Conservation (phyloP, 139 green algal species). For the Desmodesmus armatus region DNA sequence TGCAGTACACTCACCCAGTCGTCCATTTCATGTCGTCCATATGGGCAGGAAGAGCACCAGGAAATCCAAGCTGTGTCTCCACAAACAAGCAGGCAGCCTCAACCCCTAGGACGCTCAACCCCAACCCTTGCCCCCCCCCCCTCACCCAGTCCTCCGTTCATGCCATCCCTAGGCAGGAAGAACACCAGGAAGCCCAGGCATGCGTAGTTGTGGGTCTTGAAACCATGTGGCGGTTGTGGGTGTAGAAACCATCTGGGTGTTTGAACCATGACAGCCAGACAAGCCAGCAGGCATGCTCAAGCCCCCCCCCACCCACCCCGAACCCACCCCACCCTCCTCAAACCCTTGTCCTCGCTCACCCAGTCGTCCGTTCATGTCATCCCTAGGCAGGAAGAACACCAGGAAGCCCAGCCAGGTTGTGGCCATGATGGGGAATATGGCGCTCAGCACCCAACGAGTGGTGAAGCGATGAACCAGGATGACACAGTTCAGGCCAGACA, state of each 20-base stretch:
- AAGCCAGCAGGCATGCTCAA: background rate
- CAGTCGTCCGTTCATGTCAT: slow-evolving; percentile 31
- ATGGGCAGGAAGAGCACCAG: too few species aligned
- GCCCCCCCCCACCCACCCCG: background rate
- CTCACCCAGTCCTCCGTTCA: background rate
- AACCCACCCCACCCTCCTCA: background rate
- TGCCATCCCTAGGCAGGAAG: slow-evolving; percentile 6
- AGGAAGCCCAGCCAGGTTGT: slow-evolving; percentile 44
- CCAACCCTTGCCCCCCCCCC: too few species aligned
- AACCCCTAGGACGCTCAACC: too few species aligned
- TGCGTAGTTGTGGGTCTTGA: background rate
- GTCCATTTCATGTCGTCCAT: too few species aligned
- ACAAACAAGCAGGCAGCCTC: too few species aligned
- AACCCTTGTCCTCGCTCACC: background rate
- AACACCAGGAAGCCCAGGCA: slow-evolving; percentile 25
- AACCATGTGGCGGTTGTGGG: too few species aligned
- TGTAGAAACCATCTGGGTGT: too few species aligned
- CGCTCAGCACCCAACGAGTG: slow-evolving; percentile 30
- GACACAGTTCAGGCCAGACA: slow-evolving; percentile 32
- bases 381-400: slow-evolving; percentile 43
- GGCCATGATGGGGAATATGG: slow-evolving; percentile 41
- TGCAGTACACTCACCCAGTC: too few species aligned
- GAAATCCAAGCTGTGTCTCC: too few species aligned
- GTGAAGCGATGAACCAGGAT: slow-evolving; percentile 37
- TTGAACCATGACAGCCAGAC: too few species aligned